Conservation (phyloP, 2,329 filamentous ascomycete genomes). For the Trichophyton rubrum region DNA sequence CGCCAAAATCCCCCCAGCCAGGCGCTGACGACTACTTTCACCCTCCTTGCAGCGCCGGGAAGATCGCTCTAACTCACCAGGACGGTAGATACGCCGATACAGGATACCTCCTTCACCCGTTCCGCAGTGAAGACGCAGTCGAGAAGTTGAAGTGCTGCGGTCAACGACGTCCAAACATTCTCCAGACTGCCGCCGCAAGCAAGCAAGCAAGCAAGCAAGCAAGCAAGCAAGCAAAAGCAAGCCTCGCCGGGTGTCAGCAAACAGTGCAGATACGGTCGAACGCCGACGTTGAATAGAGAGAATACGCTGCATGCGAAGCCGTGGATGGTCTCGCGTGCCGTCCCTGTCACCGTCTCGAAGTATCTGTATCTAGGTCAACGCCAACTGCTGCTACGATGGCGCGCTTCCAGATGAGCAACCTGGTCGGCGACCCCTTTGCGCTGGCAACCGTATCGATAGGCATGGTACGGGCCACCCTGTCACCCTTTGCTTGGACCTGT, state of each 20-base stretch:
- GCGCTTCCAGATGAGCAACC: conserved; percentile 67
- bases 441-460: conserved; percentile 87
- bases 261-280: too few species aligned
- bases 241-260: too few species aligned
- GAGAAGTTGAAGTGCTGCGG: too few species aligned
- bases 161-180: too few species aligned
- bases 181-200: too few species aligned
- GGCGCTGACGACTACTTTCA: conserved; percentile 5
- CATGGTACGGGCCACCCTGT: conserved; percentile 44
- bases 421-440: conserved; percentile 91
- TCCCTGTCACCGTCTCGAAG: not conserved
- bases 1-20: not conserved
- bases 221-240: too few species aligned
- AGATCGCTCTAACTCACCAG: not conserved
- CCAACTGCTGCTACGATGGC: conserved; percentile 30
- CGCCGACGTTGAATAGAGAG: not conserved
- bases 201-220: too few species aligned
- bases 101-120: not conserved
- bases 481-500: not conserved
- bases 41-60: not conserved
- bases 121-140: not conserved
- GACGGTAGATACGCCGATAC: not conserved
- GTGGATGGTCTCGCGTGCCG: not conserved
- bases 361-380: not conserved
- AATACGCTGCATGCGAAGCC: not conserved